These are phyloP conservation scores for Syncephalastrum sp. DNA, from an alignment of 371 early-diverging fungal genomes.

Conservation along the genomic window DNA sequence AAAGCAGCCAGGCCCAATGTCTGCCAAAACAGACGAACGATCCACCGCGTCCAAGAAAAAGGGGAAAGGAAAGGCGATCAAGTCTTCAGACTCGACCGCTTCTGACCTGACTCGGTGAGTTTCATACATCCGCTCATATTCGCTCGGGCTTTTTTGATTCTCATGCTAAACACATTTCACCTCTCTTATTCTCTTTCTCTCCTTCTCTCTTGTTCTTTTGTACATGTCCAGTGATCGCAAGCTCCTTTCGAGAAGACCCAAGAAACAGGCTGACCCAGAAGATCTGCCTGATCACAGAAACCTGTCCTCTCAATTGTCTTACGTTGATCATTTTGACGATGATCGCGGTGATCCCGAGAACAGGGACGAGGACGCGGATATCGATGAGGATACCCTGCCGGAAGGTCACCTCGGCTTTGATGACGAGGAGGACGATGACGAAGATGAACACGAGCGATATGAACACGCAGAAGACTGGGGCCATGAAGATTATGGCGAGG, in stretches of 20 bases:
- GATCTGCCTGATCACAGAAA: slow-evolving; percentile 13
- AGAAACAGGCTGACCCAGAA: slow-evolving; percentile 27
- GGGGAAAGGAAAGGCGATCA: slow-evolving; percentile 17
- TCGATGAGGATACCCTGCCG: slow-evolving; percentile 10
- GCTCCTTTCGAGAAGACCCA: slow-evolving; percentile 4
- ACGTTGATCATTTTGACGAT: slow-evolving; percentile 13
- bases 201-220: neutral
- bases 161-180: neutral
- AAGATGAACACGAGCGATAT: slow-evolving; percentile 19
- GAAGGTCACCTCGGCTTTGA: slow-evolving; percentile 6
- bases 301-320: slow-evolving; percentile 14
- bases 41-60: slow-evolving; percentile 6
- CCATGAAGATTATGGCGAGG: slow-evolving; percentile 22
- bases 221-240: neutral
- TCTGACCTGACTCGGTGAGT: no score
- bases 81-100: neutral
- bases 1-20: no score
- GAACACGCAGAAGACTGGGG: slow-evolving; percentile 23
- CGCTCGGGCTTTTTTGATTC: neutral
- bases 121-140: no score
- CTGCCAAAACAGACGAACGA: no score
- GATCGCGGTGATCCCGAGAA: neutral
- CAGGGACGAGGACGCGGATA: slow-evolving; percentile 17
- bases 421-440: slow-evolving; percentile 26
- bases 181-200: neutral